phyloP scores from a whole-genome alignment of 192 early-diverging fungal genomes.

The Podila minutissima region DNA sequence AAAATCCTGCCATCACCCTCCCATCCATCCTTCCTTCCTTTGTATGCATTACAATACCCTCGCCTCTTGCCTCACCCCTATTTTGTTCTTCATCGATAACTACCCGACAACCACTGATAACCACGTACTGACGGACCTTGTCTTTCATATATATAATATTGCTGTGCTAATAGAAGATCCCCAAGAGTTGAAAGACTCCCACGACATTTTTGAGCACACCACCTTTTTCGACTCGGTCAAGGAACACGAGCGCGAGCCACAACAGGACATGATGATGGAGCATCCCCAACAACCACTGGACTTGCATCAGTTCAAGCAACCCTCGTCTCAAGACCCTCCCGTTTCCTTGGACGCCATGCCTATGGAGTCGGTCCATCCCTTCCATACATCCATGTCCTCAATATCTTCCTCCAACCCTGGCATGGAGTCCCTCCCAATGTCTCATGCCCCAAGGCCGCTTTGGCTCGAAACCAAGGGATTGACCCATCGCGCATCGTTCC shows the following conservation, averaged over 20 bases:
- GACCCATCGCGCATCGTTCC: conserved; percentile 41
- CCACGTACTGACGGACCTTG: background rate
- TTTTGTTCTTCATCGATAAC: conserved; percentile 1
- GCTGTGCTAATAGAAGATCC: conserved; percentile 11
- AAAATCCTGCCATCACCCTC: background rate
- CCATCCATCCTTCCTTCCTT: background rate
- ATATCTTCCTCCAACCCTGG: conserved; percentile 5
- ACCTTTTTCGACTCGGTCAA: background rate
- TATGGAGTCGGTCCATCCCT: conserved; percentile 36
- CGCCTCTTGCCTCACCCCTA: background rate
- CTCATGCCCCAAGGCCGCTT: conserved; percentile 30
- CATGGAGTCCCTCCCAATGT: background rate
- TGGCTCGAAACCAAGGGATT: conserved; percentile 37
- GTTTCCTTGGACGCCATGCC: conserved; percentile 2
- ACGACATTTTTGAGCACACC: background rate
- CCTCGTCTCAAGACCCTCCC: background rate
- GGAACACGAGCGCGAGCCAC: conserved; percentile 5
- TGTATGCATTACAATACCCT: background rate
- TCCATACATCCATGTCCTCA: conserved; percentile 13
- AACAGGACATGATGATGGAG: conserved; percentile 48
- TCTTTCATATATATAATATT: conserved; percentile 1
- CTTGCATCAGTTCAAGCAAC: conserved; percentile 35
- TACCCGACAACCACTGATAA: too few species aligned
- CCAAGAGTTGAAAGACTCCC: conserved; percentile 13
- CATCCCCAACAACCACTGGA: conserved; percentile 43